Base-by-base conservation (phyloP, 2,329 filamentous ascomycete species). In the Pseudopyrenochaeta lycopersici region DNA sequence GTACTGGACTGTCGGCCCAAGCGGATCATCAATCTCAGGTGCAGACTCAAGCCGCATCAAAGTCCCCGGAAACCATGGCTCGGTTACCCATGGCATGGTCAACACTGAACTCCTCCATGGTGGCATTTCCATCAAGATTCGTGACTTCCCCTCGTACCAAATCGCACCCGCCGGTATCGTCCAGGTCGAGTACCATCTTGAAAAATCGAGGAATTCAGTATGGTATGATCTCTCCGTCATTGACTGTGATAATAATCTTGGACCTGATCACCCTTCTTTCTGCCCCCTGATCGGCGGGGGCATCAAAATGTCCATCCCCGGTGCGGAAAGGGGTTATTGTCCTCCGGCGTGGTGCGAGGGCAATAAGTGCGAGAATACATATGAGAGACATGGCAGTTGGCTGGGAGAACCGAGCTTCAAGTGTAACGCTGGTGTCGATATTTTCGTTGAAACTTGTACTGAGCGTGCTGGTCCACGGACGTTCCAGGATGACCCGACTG, bases 211-310 rank as follows among this genome's bases (percentile, higher is more conserved):
- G 9, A 42, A 53, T n/a, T 23, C 17, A 2, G 14, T 66, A 14
- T 70, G 58, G 58, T 70, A 71, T 41, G 66, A 68, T 33, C 42
- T 68, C 5, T 63, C 58, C 32, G 50, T 52, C 45, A 58, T 70
- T 18, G 54, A 66, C 51, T 71, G 68, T 42, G 23, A 58, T 3
- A 11, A 11, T 1, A 4, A 1, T 2, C 46, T 15, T 20, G 60
- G 57, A 1, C 50, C 54, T 2, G 36, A 55, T 15, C 7, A 60
- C 11, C 60, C 64, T 0, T 29, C 1, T 2, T 66, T 60, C 44
- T 70, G 67, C 40, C 67, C 67, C 0, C 56, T 71, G 2, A 35
- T 64, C 1, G 35, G 33, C 10, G 61, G 66, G n/a, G 68, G 68
- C 0, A 36, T 70, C 29, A 56, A 46, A 15, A 32, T 70, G 15